Evolutionary conservation across 305 asterid genomes (phyloP), one percentile per base, ranked within the genome.

Genomic region (Fraxinus platypoda): DNA sequence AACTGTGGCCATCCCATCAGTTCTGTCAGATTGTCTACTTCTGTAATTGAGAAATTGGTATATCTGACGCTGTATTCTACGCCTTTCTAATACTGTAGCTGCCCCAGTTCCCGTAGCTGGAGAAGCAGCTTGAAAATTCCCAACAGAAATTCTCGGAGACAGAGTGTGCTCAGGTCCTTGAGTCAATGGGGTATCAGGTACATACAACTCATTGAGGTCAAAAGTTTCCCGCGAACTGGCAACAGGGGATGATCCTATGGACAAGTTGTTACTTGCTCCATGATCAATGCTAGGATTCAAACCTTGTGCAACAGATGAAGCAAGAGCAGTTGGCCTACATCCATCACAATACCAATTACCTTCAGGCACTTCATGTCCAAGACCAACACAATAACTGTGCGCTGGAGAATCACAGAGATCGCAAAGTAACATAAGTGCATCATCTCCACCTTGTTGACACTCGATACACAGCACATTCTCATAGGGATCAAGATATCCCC

Each of bases 301-400:
- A 84, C 87, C 78, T 75, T 86, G 96, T 30, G 87, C 82, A 77
- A 85, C 89, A 66, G 86, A 86, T 59, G 97, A 90, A 84, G 87
- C 95, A 79, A 91, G 90, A 72, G 90, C 93, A 52, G 97, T 91
- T 68, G 98, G 98, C 57, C 95, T 92, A 84, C 99, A 95, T 84
- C 93, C 97, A 54, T 92, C 97, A 81, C 99, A 95, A 82, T 95
- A 95, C 99, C 99, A 95, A 86, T 95, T 93, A 79, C 97, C 99
- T n/a, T 94, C 99, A 35, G 99, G 99, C 49, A 95, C 99, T 85
- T 95, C 97, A 75, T 66, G 93, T 76, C 98, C 99, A 57, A 94
- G 94, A 82, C 98, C 98, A 64, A 94, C 98, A 84, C 99, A 95
- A 57, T 90, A 95, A 78, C 98, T 94, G 84, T 95, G 99, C 0